Evolutionary conservation across 2,329 filamentous ascomycete species (phyloP).

Genomic region (Coniochaeta prunicola): DNA sequence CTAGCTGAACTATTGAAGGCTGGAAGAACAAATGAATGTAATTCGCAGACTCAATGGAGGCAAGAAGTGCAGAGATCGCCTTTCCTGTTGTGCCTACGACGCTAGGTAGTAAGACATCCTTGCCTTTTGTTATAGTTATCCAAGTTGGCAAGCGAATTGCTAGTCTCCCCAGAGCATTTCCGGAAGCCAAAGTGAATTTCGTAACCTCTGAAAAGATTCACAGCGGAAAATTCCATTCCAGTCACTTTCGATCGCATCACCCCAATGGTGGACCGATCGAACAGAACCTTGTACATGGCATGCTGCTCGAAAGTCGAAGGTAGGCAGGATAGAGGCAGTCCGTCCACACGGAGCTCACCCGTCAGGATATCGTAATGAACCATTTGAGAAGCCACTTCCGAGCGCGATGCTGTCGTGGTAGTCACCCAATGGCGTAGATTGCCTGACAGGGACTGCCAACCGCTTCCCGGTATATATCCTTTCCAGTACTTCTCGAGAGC

Average conservation of each 20-base stretch:
- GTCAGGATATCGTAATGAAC: conserved; percentile 44
- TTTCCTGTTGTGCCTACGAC: conserved; percentile 24
- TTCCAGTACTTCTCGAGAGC: conserved; percentile 21
- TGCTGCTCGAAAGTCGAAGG: conserved; percentile 35
- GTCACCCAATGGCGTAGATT: conserved; percentile 15
- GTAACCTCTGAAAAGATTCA: conserved; percentile 19
- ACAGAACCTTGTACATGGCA: conserved; percentile 31
- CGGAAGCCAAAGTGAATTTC: conserved; percentile 26
- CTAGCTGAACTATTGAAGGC: conserved; percentile 12
- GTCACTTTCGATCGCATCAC: conserved; percentile 29
- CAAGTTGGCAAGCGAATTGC: background rate
- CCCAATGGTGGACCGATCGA: conserved; percentile 33
- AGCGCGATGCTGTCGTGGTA: background rate
- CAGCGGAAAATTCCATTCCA: conserved; percentile 34
- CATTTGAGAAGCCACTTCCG: conserved; percentile 5
- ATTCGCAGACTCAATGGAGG: conserved; percentile 23
- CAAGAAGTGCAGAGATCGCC: conserved; percentile 22
- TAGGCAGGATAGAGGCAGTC: conserved; percentile 37
- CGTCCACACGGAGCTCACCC: conserved; percentile 45
- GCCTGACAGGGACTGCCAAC: conserved; percentile 1
- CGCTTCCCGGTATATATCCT: conserved; percentile 9
- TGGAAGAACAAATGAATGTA: conserved; percentile 28
- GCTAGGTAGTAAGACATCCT: conserved; percentile 20
- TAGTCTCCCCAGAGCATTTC: background rate
- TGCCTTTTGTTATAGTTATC: conserved; percentile 17